Base-by-base conservation (phyloP, 495 filamentous ascomycete species). In the Aspergillus leporis region DNA sequence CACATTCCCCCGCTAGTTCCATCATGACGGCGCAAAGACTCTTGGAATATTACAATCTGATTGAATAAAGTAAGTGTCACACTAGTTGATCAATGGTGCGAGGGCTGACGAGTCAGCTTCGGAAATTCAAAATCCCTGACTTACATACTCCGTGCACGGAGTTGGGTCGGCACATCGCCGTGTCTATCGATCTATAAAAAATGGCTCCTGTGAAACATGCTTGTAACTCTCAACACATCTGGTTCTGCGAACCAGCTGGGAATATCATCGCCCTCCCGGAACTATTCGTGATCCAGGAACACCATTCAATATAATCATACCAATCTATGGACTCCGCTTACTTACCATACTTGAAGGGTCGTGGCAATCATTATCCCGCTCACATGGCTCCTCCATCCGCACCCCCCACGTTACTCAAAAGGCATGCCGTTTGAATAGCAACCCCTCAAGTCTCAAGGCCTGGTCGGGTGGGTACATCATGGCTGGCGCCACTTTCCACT, bases 401-500 rank as follows among this genome's bases (percentile, higher is more conserved):
- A 38, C 2, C 19, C 18, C 13, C 21, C 18, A 5, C 43, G 19
- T n/a, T 23, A 23, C 43, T 47, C 43, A 9, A 23, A n/a, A 23
- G 19, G 1, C 5, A 47, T 47, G 43, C 7, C 47, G 53, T 53
- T 68, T 57, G 63, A 58, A 66, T 68, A 22, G 22, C 40, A 61
- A 48, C 60, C 58, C 60, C 52, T 61, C 51, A 45, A 62, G 70
- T 70, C 70, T 56, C 62, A 66, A 66, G 66, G 67, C 60, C 65
- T 55, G 66, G 68, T 74, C 73, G 41, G 73, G 65, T 76, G 71
- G 65, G 50, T 62, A 59, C 31, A 66, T 65, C 56, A 56, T 61
- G 46, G 51, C 58, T 25, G 59, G 48, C 58, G 59, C 60, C 53
- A 61, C 56, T 7, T 38, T 14, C 53, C 43, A 52, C 50, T 58